These are phyloP conservation scores for Thinopyrum elongatum DNA, from an alignment of 176 grass and related monocot genomes.

Conservation along the genomic window DNA sequence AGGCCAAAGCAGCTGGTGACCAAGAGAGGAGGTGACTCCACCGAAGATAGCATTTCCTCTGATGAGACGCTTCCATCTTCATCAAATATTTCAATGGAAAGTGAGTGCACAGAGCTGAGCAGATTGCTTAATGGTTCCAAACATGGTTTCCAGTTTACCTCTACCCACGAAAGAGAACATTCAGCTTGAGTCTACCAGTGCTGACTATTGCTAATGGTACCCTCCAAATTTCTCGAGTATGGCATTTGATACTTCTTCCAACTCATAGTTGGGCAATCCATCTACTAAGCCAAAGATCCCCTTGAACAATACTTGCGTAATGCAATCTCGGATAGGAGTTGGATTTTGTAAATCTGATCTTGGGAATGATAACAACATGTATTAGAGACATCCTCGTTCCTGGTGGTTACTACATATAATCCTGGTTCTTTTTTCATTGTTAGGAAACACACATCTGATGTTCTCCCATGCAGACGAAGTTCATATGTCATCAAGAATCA, in stretches of 20 bases:
- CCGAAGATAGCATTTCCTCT: not conserved
- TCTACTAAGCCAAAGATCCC: not conserved
- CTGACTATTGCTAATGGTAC: not conserved
- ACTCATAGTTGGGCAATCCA: not conserved
- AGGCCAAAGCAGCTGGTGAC: not conserved
- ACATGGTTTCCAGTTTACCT: too few relatives aligned
- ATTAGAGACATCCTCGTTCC: slow-evolving; percentile 34
- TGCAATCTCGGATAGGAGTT: not conserved
- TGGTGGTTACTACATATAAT: slow-evolving; percentile 46
- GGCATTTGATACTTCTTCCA: not conserved
- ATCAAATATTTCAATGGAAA: too few relatives aligned
- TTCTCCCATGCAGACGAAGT: slow-evolving; percentile 34
- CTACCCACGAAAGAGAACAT: too few relatives aligned
- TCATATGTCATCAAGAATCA: slow-evolving; percentile 51
- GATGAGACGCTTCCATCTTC: not conserved
- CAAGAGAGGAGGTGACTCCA: not conserved
- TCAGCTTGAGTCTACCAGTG: not conserved
- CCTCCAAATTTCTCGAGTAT: not conserved
- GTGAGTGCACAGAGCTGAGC: too few relatives aligned
- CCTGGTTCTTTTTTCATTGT: slow-evolving; percentile 40
- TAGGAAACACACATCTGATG: slow-evolving; percentile 39
- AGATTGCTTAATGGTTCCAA: too few relatives aligned
- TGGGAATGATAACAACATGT: slow-evolving; percentile 30
- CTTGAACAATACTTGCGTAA: slow-evolving; percentile 30
- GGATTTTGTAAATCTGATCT: slow-evolving; percentile 41